Base-by-base conservation (phyloP, 2,329 filamentous ascomycete genomes). In the Ophiosphaerella herpotricha region DNA sequence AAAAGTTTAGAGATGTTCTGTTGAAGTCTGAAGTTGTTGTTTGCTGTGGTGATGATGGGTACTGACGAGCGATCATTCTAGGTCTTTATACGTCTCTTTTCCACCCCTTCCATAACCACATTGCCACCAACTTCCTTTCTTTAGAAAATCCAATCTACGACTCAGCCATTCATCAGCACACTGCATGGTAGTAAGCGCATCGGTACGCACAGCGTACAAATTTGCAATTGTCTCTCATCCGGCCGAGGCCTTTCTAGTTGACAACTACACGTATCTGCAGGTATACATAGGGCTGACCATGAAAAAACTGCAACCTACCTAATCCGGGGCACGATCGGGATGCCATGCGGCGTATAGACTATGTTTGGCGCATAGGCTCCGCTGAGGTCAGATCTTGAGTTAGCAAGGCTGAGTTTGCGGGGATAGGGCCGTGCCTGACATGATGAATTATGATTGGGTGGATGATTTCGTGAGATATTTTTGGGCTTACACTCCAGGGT, bases 351-450 rank as follows among this genome's bases (percentile, higher is more conserved):
- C 29, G 23, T 31, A n/a, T 5, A 40, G 44, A 6, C 35, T 24
- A 40, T 40, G 37, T 40, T 39, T 18, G 44, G 37, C 16, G 18
- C 11, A 29, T 13, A 16, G 16, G 3, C 36, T 5, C 14, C 29
- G 44, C 44, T 47, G 37, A 47, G 37, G 44, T 47, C 12, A 47
- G 44, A 40, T 47, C 13, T 40, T 16, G 13, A 9, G 29, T 14
- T 24, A 13, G 16, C 35, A 38, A 31, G 21, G 23, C 42, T 44
- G 42, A 37, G 12, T 13, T 11, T 42, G 39, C 23, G 39, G 26
- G 26, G 39, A 42, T 32, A 14, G n/a, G 26, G 9, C n/a, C 5
- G 26, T 29, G 26, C 26, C 26, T 29, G 7, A 11, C 16, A 39
- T 13, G 4, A 5, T 12, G 14, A 39, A 18, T 13, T 39, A 5